A percentile compares a stretch with the other conserved stretches of the same genome.
Conservation (phyloP, 306 rosid species). For the Castanea sativa region DNA sequence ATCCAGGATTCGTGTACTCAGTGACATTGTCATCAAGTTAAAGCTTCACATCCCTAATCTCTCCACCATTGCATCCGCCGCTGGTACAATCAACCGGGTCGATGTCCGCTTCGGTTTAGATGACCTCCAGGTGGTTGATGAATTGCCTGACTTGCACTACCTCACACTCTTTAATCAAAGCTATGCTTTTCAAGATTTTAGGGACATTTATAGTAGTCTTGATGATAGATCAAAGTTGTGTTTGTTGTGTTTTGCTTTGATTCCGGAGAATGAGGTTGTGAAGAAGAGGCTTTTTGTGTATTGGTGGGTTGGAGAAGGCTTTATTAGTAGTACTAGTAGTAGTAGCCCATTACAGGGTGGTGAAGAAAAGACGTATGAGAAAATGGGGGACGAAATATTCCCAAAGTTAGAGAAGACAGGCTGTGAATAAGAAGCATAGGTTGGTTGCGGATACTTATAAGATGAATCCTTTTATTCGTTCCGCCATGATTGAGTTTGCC, state of each 20-base stretch:
- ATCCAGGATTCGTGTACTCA: not conserved
- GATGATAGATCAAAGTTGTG: not conserved
- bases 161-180: not conserved
- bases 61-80: too few species aligned
- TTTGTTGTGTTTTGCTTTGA: constrained; percentile 19
- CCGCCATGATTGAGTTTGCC: constrained; percentile 24
- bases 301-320: constrained; percentile 39
- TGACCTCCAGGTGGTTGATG: too few species aligned
- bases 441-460: not conserved
- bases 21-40: not conserved
- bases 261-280: constrained; percentile 27
- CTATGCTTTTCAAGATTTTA: constrained; percentile 10
- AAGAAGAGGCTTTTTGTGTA: constrained; percentile 25
- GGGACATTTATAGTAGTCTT: not conserved
- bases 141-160: constrained; percentile 1
- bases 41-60: not conserved
- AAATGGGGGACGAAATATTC: not conserved
- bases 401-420: not conserved
- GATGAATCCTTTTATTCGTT: constrained; percentile 27
- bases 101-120: too few species aligned
- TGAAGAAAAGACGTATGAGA: not conserved
- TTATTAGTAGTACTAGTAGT: not conserved
- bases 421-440: not conserved
- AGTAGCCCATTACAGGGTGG: not conserved
- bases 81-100: too few species aligned